A percentile compares a stretch with the other conserved stretches of the same genome.
Conservation (phyloP, 2,329 filamentous ascomycete genomes). For the Paracoccidioides brasiliensis region DNA sequence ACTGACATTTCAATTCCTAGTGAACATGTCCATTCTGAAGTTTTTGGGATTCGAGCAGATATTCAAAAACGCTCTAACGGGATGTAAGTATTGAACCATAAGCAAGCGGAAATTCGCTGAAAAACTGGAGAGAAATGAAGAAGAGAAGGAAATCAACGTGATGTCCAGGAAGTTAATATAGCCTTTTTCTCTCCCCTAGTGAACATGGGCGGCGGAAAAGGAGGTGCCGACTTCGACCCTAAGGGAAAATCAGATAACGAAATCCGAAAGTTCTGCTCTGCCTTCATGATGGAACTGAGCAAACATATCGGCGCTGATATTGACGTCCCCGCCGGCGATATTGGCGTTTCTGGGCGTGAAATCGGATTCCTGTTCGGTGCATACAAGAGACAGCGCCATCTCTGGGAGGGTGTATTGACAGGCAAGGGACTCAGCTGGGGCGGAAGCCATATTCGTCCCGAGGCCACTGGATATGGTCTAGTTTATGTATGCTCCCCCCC, state of each 20-base stretch:
- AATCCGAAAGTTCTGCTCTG: conserved; percentile 90
- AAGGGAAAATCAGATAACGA: conserved; percentile 97
- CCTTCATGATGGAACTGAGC: conserved; percentile 92
- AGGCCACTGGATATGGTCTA: conserved; percentile 92
- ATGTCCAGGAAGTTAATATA: not conserved
- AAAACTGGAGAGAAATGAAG: not conserved
- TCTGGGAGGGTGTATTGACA: conserved; percentile 91
- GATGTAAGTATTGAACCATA: conserved; percentile 48
- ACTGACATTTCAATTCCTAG: conserved; percentile 11
- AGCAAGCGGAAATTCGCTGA: not conserved
- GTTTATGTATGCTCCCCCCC: conserved; percentile 53
- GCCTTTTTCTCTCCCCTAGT: conserved; percentile 34
- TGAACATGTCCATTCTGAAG: conserved; percentile 62
- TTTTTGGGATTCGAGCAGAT: conserved; percentile 99
- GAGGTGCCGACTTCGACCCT: conserved; percentile 95
- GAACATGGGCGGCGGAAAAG: conserved; percentile 94
- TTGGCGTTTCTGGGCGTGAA: conserved; percentile 83
- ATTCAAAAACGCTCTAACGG: conserved; percentile 98
- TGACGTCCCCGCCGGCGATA: conserved; percentile 93
- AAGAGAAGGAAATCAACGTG: not conserved
- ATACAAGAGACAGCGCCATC: conserved; percentile 77
- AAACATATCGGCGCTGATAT: conserved; percentile 95
- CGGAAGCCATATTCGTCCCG: conserved; percentile 83
- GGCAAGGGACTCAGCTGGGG: conserved; percentile 92
- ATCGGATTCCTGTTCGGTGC: conserved; percentile 91